Conservation (phyloP, 1,139 yeast genomes). For the Sugiyamaella japonica region DNA sequence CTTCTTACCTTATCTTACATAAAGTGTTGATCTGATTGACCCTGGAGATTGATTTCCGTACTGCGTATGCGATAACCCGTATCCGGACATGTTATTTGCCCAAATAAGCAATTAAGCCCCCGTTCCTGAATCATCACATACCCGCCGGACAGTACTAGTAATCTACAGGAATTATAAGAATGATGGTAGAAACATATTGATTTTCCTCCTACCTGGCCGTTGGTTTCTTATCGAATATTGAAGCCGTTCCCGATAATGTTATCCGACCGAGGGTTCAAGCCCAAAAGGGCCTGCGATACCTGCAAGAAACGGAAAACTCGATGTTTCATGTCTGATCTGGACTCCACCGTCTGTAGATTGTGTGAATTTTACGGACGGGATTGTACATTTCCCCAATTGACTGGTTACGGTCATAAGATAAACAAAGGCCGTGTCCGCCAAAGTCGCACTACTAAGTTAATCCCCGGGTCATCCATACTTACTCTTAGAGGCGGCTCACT, state of each 20-base stretch:
- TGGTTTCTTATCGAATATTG: background rate
- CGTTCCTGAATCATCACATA: background rate
- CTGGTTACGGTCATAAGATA: background rate
- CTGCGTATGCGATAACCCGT: background rate
- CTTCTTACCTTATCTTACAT: background rate
- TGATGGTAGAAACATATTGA: background rate
- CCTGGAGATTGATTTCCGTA: background rate
- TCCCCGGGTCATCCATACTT: conserved; percentile 16
- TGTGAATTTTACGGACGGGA: conserved; percentile 30
- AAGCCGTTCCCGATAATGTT: background rate
- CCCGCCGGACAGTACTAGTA: background rate
- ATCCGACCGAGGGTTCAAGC: conserved; percentile 20
- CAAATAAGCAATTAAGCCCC: background rate
- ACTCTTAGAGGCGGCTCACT: background rate
- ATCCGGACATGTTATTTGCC: background rate
- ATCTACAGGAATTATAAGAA: background rate
- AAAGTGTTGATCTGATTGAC: background rate
- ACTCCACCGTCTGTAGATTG: conserved; percentile 26
- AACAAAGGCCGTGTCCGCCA: conserved; percentile 9
- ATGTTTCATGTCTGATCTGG: conserved; percentile 29
- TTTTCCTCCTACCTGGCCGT: background rate
- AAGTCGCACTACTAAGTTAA: conserved; percentile 6
- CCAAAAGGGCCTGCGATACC: conserved; percentile 30
- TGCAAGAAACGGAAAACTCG: conserved; percentile 32
- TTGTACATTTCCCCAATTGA: conserved; percentile 25